Base-by-base conservation (phyloP, 345 rosid species). In the Eucalyptus polybractea region DNA sequence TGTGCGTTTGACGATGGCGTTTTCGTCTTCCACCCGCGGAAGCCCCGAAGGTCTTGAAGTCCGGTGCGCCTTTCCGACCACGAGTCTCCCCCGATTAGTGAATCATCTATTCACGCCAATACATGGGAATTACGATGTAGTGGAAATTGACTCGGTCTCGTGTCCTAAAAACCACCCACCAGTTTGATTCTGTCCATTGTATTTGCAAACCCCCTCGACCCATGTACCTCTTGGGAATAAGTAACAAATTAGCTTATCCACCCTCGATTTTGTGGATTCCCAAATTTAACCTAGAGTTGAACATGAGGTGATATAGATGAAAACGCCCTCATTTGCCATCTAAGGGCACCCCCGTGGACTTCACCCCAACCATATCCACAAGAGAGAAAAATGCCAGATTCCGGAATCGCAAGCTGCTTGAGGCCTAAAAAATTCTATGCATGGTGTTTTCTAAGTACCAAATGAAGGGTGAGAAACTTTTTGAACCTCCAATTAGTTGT, bases 241-340 rank as follows among this genome's bases (percentile, higher is more conserved):
- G 40, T 31, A 0, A 31, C 19, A 29, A 29, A 31, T 8, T 17
- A 51, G 22, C 0, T 51, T 51, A 51, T n/a, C 21, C 24, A 0
- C 19, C 1, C 80, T 69, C 22, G 24, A 31, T 69, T 33, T 9
- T 17, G 12, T 0, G 3, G 42, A 33, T 69, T 69, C 44, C 44
- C 80, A 5, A 4, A 69, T 69, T 69, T 31, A 16, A 31, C 80
- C 42, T 3, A 17, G 21, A 17, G 1, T 16, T 17, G 22, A 67
- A 31, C 42, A 15, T 10, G 1, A 8, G 42, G 37, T 2, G 22
- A 15, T 21, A 8, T 5, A 15, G 7, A 15, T 31, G 22, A 67
- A 22, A 8, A 31, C 42, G 11, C 80, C 6, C 5, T 67, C 76
- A 16, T 67, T 67, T 67, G 2, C 21, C 40, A 15, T 15, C 10